A percentile compares a stretch with the other conserved stretches of the same genome.
Conservation (phyloP, 306 rosid species). For the Lupinus albus region DNA sequence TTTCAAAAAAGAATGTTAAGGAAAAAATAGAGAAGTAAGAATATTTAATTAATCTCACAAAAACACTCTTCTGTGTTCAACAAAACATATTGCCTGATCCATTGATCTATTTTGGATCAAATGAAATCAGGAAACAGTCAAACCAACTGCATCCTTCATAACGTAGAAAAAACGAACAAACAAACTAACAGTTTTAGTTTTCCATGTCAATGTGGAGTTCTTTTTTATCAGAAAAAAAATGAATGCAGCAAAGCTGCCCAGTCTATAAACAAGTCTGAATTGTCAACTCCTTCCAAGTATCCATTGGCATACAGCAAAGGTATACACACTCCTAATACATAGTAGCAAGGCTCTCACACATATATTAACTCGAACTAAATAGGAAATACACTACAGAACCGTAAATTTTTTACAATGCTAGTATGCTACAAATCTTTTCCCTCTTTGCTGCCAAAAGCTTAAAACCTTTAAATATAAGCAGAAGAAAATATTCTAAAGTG, state of each 20-base stretch:
- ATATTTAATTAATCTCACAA: not conserved
- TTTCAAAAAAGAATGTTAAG: conserved; percentile 9
- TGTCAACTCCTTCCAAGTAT: conserved; percentile 11
- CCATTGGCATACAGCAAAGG: conserved; percentile 19
- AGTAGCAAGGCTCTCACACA: conserved; percentile 15
- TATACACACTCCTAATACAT: not conserved
- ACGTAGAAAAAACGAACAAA: not conserved
- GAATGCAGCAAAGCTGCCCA: conserved; percentile 14
- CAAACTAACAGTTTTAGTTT: not conserved
- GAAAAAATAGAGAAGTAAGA: conserved; percentile 18
- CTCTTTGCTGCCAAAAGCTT: conserved; percentile 20
- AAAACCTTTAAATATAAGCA: conserved; percentile 30
- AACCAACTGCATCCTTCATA: conserved; percentile 16
- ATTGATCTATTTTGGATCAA: conserved; percentile 16
- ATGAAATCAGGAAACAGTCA: conserved; percentile 23
- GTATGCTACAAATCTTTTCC: not conserved
- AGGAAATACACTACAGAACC: conserved; percentile 10
- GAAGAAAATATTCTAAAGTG: conserved; percentile 8
- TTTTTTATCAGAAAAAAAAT: not conserved
- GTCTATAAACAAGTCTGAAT: not conserved
- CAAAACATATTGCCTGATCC: conserved; percentile 8
- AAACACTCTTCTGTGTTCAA: not conserved
- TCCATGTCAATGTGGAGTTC: conserved; percentile 1
- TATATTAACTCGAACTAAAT: conserved; percentile 9
- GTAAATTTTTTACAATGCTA: conserved; percentile 5